Evolutionary conservation across 371 early-diverging fungal species (phyloP).

Genomic region (Rhizomucor pusillus): DNA sequence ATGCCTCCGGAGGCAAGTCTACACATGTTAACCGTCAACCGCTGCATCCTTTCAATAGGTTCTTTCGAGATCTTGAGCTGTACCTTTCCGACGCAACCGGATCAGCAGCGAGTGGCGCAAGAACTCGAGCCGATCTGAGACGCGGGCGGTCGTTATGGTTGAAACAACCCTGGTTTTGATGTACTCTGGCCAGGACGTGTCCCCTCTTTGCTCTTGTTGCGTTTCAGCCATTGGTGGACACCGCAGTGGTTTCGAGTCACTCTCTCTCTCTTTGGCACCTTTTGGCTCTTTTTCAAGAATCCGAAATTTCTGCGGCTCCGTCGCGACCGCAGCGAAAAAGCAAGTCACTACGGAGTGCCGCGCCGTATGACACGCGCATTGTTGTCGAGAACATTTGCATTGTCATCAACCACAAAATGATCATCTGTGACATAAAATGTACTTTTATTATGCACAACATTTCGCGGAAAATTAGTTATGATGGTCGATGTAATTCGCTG

Average conservation of each 20-base stretch:
- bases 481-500: conserved; percentile 13
- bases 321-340: too few relatives aligned
- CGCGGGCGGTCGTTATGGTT: conserved; percentile 49
- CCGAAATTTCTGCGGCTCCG: too few relatives aligned
- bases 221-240: conserved; percentile 18
- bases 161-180: conserved; percentile 50
- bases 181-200: conserved; percentile 58
- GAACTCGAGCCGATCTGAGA: conserved; percentile 54
- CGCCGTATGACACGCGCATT: too few relatives aligned
- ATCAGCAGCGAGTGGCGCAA: conserved; percentile 54
- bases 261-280: too few relatives aligned
- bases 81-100: conserved; percentile 61
- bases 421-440: too few relatives aligned
- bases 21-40: neutral
- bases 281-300: too few relatives aligned
- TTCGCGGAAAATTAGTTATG: too few relatives aligned
- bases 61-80: neutral
- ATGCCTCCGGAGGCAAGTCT: conserved; percentile 58
- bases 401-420: too few relatives aligned
- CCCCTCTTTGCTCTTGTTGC: conserved; percentile 40
- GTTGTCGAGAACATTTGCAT: too few relatives aligned
- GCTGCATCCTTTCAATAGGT: neutral
- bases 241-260: too few relatives aligned
- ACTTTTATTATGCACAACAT: too few relatives aligned
- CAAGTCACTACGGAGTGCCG: too few relatives aligned